Percentiles rank a stretch among this genome's conserved stretches.
These are phyloP conservation scores for Aaosphaeria arxii DNA, from an alignment of 2,329 filamentous ascomycete species.

Conservation along the genomic window DNA sequence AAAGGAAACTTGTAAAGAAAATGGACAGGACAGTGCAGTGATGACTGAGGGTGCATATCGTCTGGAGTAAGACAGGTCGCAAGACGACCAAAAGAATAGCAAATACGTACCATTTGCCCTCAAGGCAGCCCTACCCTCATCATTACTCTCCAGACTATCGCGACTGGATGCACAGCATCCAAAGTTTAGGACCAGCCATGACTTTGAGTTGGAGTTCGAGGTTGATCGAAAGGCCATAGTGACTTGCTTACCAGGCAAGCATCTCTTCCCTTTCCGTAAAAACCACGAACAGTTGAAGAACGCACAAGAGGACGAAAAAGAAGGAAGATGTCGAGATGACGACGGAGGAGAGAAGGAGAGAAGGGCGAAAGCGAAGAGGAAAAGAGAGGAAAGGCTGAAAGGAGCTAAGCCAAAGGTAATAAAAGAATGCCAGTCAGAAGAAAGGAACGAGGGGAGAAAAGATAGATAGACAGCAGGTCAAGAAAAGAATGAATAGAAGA, in stretches of 20 bases:
- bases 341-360: slow-evolving; percentile 2
- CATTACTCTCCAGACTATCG: slow-evolving; percentile 20
- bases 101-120: slow-evolving; percentile 25
- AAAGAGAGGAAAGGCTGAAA: slow-evolving; percentile 6
- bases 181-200: slow-evolving; percentile 36
- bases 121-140: slow-evolving; percentile 14
- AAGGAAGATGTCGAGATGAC: slow-evolving; percentile 7
- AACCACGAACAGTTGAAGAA: slow-evolving; percentile 4
- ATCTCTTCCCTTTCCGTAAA: slow-evolving; percentile 12
- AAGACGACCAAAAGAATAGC: not conserved
- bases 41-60: no score
- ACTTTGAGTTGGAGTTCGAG: slow-evolving; percentile 9
- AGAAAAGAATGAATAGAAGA: no score
- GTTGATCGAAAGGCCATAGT: slow-evolving; percentile 12
- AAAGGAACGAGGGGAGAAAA: no score
- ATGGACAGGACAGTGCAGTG: no score
- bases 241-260: slow-evolving; percentile 25
- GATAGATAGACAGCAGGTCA: no score
- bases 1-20: not conserved
- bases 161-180: slow-evolving; percentile 36
- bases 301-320: slow-evolving; percentile 5
- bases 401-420: not conserved
- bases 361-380: slow-evolving; percentile 5
- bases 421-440: no score
- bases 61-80: not conserved